Evolutionary conservation across 352 stramenopile species (phyloP).

Genomic region (Phytophthora fragariae): DNA sequence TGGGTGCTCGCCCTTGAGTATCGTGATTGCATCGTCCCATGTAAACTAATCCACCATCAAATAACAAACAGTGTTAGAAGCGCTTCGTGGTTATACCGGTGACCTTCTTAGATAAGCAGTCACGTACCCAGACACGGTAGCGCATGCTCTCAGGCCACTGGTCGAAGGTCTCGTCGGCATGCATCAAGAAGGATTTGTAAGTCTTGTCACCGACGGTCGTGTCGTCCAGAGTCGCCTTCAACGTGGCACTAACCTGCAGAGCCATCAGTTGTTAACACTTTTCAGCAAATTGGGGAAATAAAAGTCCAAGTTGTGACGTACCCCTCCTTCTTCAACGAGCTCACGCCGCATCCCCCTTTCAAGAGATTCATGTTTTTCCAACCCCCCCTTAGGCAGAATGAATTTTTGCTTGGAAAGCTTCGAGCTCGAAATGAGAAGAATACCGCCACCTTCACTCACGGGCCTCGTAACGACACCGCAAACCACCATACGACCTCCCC

Average conservation of each 20-base stretch:
- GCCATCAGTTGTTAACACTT: neutral
- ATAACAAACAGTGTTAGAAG: neutral
- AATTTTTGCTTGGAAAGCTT: neutral
- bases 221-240: too few species aligned
- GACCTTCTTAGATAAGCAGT: neutral
- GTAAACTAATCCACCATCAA: too few species aligned
- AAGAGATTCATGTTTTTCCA: neutral
- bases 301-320: neutral
- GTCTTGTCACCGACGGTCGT: neutral
- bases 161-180: neutral
- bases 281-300: neutral
- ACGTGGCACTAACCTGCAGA: neutral
- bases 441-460: neutral
- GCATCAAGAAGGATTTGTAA: neutral
- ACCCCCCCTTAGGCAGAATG: neutral
- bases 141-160: neutral
- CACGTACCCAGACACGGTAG: conserved; percentile 1
- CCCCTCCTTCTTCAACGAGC: neutral
- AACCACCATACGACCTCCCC: neutral
- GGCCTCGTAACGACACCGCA: neutral
- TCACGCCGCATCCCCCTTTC: neutral
- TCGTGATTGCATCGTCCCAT: too few species aligned
- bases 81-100: neutral
- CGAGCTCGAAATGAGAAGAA: conserved; percentile 3
- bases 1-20: too few species aligned